Base-by-base conservation (phyloP, 805 yeast genomes). In the Yarrowia divulgata region DNA sequence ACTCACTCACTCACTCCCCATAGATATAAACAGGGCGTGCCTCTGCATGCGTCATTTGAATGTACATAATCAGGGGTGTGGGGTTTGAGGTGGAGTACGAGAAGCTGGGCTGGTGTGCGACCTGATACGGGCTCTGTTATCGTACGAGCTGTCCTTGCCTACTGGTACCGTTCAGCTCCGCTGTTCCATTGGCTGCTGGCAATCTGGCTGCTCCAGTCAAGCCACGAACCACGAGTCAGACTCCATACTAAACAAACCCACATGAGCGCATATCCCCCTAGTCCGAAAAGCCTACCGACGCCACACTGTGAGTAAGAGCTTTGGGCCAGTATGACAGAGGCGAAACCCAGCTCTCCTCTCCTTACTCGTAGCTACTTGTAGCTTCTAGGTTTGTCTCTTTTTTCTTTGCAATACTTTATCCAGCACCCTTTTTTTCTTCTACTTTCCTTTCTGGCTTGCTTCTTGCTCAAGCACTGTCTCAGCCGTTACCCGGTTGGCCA, bases 161-260 rank as follows among this genome's bases (percentile, higher is more conserved):
- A 23, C 2, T 2, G 29, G 29, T 23, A 23, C 29, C 29, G 29
- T 23, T 23, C 3, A 4, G 29, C 37, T 34, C 37, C 37, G 18
- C 1, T 8, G 14, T 14, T 16, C 54, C 18, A 49, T 49, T 49
- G 54, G 54, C 39, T 32, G 39, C 8, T 19, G 29, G 29, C 29
- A 23, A 23, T 35, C 45, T 39, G 60, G 60, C 60, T 54, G 60
- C 60, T 54, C 29, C 29, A 23, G 29, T 23, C 45, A 54, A 54
- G 60, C 60, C 60, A 54, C 60, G 60, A 54, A 54, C 60, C 60
- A 54, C 60, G 60, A 19, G 60, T 54, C 60, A 54, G 34, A 2
- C 7, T 4, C 8, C 39, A 32, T 12, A 8, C 54, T 32, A 49
- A 49, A 32, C 37, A 32, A 32, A 16, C 54, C 37, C 43, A 52